Percentiles rank a stretch among this genome's conserved stretches.
phyloP scores from a whole-genome alignment of 352 stramenopile species.

The Halophytophthora polymorphica region DNA sequence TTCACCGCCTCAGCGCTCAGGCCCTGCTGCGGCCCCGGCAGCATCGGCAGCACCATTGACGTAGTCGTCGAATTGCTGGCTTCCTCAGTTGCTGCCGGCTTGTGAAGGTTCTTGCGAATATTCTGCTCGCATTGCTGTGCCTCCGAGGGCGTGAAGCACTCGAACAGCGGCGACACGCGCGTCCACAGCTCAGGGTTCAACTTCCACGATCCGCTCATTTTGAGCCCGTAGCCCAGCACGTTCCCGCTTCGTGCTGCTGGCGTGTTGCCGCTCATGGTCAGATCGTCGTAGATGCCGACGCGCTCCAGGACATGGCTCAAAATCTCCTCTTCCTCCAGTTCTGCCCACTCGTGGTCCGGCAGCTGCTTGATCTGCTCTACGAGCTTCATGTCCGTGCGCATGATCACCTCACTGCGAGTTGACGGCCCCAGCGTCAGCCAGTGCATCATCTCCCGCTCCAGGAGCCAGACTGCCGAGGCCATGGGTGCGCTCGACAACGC shows the following conservation, averaged over 20 bases:
- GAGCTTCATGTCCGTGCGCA: slow-evolving; percentile 67
- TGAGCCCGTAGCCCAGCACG: slow-evolving; percentile 51
- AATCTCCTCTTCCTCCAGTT: slow-evolving; percentile 79
- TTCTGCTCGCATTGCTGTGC: slow-evolving; percentile 76
- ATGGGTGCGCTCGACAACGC: slow-evolving; percentile 27
- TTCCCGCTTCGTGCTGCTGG: slow-evolving; percentile 19
- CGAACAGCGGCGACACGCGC: slow-evolving; percentile 61
- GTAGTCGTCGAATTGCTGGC: neutral
- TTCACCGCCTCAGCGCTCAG: slow-evolving; percentile 13
- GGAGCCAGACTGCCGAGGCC: slow-evolving; percentile 34
- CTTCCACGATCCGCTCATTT: slow-evolving; percentile 69
- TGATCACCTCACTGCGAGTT: slow-evolving; percentile 62
- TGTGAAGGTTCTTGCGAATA: slow-evolving; percentile 38
- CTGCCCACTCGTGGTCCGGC: slow-evolving; percentile 40
- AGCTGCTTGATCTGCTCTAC: slow-evolving; percentile 74
- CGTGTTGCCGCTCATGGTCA: slow-evolving; percentile 14
- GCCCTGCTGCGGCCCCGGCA: slow-evolving; percentile 21
- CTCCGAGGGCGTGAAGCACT: slow-evolving; percentile 75
- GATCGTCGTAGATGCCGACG: slow-evolving; percentile 63
- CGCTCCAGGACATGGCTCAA: slow-evolving; percentile 57
- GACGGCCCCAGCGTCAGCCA: slow-evolving; percentile 71
- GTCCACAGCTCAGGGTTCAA: slow-evolving; percentile 55
- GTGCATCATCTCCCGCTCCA: slow-evolving; percentile 75
- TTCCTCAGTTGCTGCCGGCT: slow-evolving; percentile 6
- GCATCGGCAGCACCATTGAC: slow-evolving; percentile 27